These are phyloP conservation scores for Penstemon davidsonii DNA, from an alignment of 257 asterid species.

Conservation along the genomic window DNA sequence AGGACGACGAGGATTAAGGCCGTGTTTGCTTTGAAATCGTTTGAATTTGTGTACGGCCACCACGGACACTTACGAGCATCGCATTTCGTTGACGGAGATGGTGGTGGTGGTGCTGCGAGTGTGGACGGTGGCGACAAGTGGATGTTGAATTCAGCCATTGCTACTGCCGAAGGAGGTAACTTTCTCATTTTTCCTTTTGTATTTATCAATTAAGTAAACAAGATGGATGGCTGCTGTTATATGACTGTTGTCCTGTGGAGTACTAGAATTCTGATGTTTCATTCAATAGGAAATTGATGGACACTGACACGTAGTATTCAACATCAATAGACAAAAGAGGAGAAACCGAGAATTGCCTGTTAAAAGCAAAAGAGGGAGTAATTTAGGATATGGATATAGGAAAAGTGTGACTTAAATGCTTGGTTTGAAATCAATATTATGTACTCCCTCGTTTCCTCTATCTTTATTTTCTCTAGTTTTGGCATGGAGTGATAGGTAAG, in stretches of 20 bases:
- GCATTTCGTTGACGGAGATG: constrained; percentile 37
- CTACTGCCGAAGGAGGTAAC: constrained; percentile 26
- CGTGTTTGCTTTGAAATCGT: constrained; percentile 58
- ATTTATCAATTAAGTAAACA: neutral
- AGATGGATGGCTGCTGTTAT: constrained; percentile 40
- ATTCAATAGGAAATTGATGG: neutral
- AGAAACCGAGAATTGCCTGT: neutral
- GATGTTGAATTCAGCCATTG: constrained; percentile 39
- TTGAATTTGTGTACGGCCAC: constrained; percentile 63
- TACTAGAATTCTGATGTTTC: constrained; percentile 15
- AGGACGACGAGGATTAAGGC: constrained; percentile 51
- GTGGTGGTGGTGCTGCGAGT: constrained; percentile 24
- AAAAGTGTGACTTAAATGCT: neutral
- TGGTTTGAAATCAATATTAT: no score
- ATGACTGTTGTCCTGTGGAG: constrained; percentile 24
- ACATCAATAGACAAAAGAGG: neutral
- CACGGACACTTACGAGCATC: constrained; percentile 52
- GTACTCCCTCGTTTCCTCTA: no score
- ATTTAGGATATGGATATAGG: neutral
- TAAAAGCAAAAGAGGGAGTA: neutral
- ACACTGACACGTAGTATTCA: constrained; percentile 21
- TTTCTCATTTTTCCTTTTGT: constrained; percentile 34
- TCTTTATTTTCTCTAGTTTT: no score
- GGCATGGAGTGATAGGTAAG: no score
- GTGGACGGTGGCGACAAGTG: constrained; percentile 30